Base-by-base conservation (phyloP, 2,329 filamentous ascomycete genomes). In the Chaetomiaceae sp. region DNA sequence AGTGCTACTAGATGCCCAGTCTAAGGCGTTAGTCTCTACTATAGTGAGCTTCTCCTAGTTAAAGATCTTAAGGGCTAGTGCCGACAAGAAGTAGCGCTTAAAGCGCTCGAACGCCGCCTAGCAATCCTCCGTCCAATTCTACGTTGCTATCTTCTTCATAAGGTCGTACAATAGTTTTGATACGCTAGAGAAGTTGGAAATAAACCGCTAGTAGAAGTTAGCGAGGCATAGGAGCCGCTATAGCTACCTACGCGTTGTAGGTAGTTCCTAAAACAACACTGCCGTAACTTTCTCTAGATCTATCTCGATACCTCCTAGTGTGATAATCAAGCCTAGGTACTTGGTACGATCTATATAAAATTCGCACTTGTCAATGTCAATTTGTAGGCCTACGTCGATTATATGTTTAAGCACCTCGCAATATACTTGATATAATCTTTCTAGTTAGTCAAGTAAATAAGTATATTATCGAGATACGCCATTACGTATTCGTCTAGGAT, bases 161-260 rank as follows among this genome's bases (percentile, higher is more conserved):
- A 47, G 20, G 4, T 48, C 17, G 22, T 48, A 33, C 4, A 54
- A 6, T 14, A 31, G 51, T 6, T 9, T 31, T 5, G 29, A 33
- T 1, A 39, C 27, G 1, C 31, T 29, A 1, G 29, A 29, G 6
- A 54, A 49, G 11, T 45, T 8, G 3, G 2, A 1, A 20, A 54
- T 45, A 19, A 54, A 54, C 3, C 45, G 12, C 5, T 25, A 12
- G 17, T 54, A 54, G 23, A 54, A 54, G 12, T 54, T 54, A 2
- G 15, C 39, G 17, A 54, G 49, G 20, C 51, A 23, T 2, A 54
- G 12, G 37, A 54, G 48, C 0, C 22, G 20, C 33, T 52, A 17
- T 17, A 47, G 23, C 12, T 53, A 11, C 2, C 4, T 27, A 12
- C n/a, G 17, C 3, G 23, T 44, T 1, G 17, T 47, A 1, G 36